Evolutionary conservation across 495 filamentous ascomycete species (phyloP).

Genomic region (Aspergillus sclerotioniger): DNA sequence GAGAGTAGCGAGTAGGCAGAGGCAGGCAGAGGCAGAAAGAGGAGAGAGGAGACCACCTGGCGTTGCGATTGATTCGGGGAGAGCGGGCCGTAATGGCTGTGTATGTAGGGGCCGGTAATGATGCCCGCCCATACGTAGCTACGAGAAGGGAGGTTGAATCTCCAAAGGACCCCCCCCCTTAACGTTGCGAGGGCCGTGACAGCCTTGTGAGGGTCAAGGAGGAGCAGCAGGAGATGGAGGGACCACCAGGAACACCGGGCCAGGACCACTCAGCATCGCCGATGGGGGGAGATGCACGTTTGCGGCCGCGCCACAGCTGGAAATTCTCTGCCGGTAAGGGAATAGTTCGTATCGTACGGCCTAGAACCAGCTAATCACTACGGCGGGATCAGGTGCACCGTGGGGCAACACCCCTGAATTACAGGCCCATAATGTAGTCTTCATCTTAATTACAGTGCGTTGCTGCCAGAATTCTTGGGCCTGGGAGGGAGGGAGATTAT

Average conservation of each 20-base stretch:
- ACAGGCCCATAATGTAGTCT: neutral
- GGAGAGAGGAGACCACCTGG: conserved; percentile 29
- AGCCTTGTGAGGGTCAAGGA: neutral
- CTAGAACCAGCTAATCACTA: neutral
- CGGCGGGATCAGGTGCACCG: conserved; percentile 2
- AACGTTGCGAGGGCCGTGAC: neutral
- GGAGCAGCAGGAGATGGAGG: too few relatives aligned
- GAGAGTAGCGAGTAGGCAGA: conserved; percentile 8
- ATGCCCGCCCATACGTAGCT: neutral
- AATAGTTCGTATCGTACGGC: neutral
- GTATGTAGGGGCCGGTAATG: neutral
- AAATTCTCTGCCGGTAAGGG: neutral
- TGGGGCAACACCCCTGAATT: conserved; percentile 5
- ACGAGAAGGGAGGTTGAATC: too few relatives aligned
- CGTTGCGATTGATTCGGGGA: conserved; percentile 9
- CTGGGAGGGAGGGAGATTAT: too few relatives aligned
- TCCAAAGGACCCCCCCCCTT: too few relatives aligned
- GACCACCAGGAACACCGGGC: neutral
- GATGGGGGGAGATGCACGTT: conserved; percentile 1
- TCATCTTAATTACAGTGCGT: neutral
- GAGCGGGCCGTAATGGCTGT: neutral
- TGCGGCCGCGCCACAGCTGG: neutral
- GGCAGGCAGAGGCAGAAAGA: too few relatives aligned
- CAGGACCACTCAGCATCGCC: neutral
- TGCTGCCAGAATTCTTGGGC: too few relatives aligned